Evolutionary conservation across 257 asterid species (phyloP), one percentile per base, ranked within the genome.

Genomic region (Paraleonurus japonicus): DNA sequence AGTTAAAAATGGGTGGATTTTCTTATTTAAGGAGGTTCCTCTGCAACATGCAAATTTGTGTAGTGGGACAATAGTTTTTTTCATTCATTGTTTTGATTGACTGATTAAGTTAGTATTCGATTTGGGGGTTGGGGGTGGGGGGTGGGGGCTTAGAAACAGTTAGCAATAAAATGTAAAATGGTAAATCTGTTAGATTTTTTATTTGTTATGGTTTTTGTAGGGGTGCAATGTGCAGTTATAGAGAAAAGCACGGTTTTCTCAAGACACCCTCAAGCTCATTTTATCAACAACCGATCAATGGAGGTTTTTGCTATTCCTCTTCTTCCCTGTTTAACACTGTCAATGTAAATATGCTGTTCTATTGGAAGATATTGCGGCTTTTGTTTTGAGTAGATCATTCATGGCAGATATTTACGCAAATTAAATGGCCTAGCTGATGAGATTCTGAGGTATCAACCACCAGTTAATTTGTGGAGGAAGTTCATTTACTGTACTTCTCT

Each of bases 201-300:
- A n/a, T n/a, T n/a, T n/a, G n/a, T n/a, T n/a, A n/a, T n/a, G n/a
- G n/a, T 65, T 16, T 62, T 67, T 17, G 45, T 59, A 91, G 99
- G 96, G 57, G 87, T 94, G 22, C 77, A 82, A 79, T 89, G 96
- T 81, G 88, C 93, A 11, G 84, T 94, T 73, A n/a, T 94, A 74
- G 97, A 94, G 96, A 94, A 85, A 80, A 85, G 43, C 77, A 73
- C 60, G 72, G 83, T 32, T 55, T 94, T 94, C 70, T 84, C 96
- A 2, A 78, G 79, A 22, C 97, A 94, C 75, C 97, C 97, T 65
- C 99, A 94, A 81, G 99, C 98, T 75, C 99, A 94, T 82, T 91
- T 94, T 74, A 88, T 94, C 78, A 88, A 94, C 79, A 91, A 94
- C 62, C 85, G 98, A 35, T 81, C 98, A 1, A 88, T 94, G 99